Evolutionary conservation across 2,329 filamentous ascomycete genomes (phyloP).

Genomic region (Apiospora pterosperma): DNA sequence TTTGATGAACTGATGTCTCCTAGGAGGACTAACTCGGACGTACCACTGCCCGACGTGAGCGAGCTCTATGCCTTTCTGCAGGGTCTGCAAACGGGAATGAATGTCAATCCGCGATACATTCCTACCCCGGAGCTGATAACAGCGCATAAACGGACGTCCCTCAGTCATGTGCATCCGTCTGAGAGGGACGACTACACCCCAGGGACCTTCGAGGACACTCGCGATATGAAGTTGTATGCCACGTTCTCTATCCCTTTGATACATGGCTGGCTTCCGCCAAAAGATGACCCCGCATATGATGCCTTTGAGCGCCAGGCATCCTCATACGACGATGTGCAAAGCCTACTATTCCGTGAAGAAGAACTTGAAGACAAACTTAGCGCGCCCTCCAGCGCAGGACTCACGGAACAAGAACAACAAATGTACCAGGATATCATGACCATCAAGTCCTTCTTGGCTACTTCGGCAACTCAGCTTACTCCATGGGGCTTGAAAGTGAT

Average conservation of each 20-base stretch:
- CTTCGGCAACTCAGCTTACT: conserved; percentile 84
- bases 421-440: conserved; percentile 78
- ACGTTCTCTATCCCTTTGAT: conserved; percentile 86
- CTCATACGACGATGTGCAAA: conserved; percentile 90
- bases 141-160: conserved; percentile 48
- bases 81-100: conserved; percentile 93
- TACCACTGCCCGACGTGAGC: conserved; percentile 75
- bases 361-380: conserved; percentile 79
- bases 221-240: conserved; percentile 86
- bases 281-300: conserved; percentile 60
- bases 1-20: conserved; percentile 91
- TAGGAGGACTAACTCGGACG: conserved; percentile 58
- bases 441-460: conserved; percentile 79
- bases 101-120: conserved; percentile 89
- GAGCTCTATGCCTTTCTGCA: conserved; percentile 87
- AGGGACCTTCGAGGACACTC: conserved; percentile 82
- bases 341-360: conserved; percentile 83
- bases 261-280: conserved; percentile 86
- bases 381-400: conserved; percentile 44
- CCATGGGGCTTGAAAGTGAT: conserved; percentile 75
- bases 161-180: conserved; percentile 49
- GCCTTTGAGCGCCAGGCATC: conserved; percentile 72
- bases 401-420: conserved; percentile 71
- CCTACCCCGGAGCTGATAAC: conserved; percentile 47
- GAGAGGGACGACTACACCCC: conserved; percentile 48